Evolutionary conservation across 345 rosid genomes (phyloP), one percentile per base, ranked within the genome.

Genomic region (Dipteronia dyeriana): DNA sequence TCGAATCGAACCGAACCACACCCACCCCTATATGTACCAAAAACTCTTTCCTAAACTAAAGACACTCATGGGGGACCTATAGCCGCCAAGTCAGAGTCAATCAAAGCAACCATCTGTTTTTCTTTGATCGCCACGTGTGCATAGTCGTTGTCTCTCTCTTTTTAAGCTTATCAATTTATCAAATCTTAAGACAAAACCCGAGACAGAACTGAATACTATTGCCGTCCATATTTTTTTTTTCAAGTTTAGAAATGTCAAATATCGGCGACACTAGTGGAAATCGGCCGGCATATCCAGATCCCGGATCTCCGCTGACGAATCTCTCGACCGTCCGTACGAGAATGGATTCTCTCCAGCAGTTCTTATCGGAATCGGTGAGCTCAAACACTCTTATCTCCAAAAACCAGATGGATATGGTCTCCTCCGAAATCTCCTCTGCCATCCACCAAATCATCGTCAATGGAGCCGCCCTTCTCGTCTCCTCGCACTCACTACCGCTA

Each of bases 381-480:
- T 34, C 23, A 63, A 78, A 84, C 77, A 75, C 77, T 17, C 49
- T 86, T 43, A 76, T 88, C 63, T 57, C 82, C 29, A 66, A 77
- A 70, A 68, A 77, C 41, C 83, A 86, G 75, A 88, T 90, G 91
- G 84, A 78, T 39, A 25, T 75, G 77, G 84, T 90, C 23, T 90
- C 91, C 41, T 68, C 81, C 38, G 93, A 88, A 82, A 86, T 90
- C 80, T 61, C 84, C 57, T 57, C 89, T 16, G 89, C 91, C 61
- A 80, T 90, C 79, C 87, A 84, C 20, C 87, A 86, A 79, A 74
- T 83, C 81, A 79, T 88, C 47, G 53, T 86, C 63, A 88, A 85
- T 78, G 89, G 88, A n/a, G 76, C 89, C 22, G 83, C 90, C n/a
- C 86, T 88, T 17, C 84, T 88, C 70, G 67, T 85, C 7, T 68